Conservation (phyloP, 768 basidiomycete species). For the Russula olivacea region DNA sequence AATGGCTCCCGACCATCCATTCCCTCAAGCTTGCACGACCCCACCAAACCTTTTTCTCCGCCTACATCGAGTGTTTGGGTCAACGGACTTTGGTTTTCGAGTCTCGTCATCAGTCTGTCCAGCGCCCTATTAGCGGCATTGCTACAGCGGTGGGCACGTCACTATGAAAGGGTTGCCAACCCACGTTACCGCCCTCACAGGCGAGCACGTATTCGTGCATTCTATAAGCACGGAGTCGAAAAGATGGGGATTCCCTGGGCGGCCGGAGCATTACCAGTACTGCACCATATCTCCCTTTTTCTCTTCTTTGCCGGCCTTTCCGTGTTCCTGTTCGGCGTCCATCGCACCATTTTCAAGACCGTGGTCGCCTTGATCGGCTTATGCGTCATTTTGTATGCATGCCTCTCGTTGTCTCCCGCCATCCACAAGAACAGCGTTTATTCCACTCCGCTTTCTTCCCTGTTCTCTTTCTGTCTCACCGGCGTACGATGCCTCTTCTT, state of each 20-base stretch:
- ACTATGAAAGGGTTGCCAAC: slow-evolving; percentile 32
- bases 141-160: slow-evolving; percentile 46
- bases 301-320: slow-evolving; percentile 48
- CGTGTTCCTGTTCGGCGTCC: slow-evolving; percentile 37
- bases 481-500: background rate
- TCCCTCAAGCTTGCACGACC: background rate
- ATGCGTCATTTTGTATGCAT: slow-evolving; percentile 23
- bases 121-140: slow-evolving; percentile 42
- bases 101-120: slow-evolving; percentile 36
- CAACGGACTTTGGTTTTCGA: slow-evolving; percentile 41
- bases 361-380: slow-evolving; percentile 6
- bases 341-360: slow-evolving; percentile 18
- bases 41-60: slow-evolving; percentile 16
- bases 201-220: slow-evolving; percentile 41
- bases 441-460: background rate
- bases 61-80: slow-evolving; percentile 34
- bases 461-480: background rate
- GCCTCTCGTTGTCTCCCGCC: slow-evolving; percentile 14
- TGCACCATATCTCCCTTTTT: slow-evolving; percentile 45
- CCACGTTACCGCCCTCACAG: slow-evolving; percentile 28
- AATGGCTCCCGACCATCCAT: background rate
- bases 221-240: slow-evolving; percentile 34
- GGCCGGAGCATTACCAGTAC: slow-evolving; percentile 40
- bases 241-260: slow-evolving; percentile 37
- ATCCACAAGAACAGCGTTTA: slow-evolving; percentile 9